Evolutionary conservation across 2,329 filamentous ascomycete genomes (phyloP).

Genomic region (Ceratocystis variospora): DNA sequence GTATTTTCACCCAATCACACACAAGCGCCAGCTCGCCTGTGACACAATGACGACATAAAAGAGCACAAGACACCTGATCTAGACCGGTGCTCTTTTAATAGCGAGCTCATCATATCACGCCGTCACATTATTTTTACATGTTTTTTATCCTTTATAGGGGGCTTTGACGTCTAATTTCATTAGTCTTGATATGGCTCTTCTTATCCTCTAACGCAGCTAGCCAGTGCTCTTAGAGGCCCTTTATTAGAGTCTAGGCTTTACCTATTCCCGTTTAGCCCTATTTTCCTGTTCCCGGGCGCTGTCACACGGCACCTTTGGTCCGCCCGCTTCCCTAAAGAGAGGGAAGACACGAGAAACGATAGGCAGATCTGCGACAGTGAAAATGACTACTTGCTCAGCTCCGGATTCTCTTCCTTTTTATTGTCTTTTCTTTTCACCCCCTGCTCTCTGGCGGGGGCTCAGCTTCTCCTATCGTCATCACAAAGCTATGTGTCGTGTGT

Average conservation of each 20-base stretch:
- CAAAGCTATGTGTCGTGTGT: not conserved
- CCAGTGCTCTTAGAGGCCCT: not conserved
- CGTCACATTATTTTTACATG: too few species aligned
- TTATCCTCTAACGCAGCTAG: not conserved
- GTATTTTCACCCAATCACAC: not conserved
- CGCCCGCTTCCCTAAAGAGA: too few species aligned
- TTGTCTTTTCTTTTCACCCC: not conserved
- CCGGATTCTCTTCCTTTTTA: too few species aligned
- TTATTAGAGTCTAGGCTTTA: not conserved
- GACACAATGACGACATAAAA: constrained; percentile 3
- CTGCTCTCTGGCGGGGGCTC: not conserved
- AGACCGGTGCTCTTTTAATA: not conserved
- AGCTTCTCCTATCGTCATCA: not conserved
- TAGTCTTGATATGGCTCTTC: not conserved
- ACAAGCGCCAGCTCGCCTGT: not conserved
- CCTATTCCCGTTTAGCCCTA: not conserved
- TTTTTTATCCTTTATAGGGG: not conserved
- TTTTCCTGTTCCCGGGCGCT: not conserved
- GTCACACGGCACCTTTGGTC: too few species aligned
- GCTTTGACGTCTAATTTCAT: not conserved
- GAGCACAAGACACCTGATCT: not conserved
- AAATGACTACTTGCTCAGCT: too few species aligned
- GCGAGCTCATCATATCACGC: not conserved
- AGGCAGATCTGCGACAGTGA: not conserved
- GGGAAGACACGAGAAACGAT: too few species aligned